These are phyloP conservation scores for Gonium pectorale DNA, from an alignment of 139 green algal species.

Conservation along the genomic window DNA sequence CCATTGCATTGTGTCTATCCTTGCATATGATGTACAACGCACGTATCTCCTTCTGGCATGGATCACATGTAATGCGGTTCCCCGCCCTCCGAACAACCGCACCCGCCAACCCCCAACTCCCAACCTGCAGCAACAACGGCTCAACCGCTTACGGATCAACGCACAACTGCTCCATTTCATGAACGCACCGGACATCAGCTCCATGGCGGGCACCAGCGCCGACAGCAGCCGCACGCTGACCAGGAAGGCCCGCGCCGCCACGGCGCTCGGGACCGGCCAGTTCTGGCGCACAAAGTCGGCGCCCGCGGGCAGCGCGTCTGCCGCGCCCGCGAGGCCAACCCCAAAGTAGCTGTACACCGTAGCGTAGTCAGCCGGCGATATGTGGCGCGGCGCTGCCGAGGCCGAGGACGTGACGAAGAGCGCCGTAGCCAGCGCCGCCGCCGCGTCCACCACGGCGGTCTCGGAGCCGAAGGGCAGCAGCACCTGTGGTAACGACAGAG, in stretches of 20 bases:
- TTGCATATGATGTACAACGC: too few species aligned
- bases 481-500: not conserved
- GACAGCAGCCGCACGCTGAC: not conserved
- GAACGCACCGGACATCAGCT: constrained; percentile 26
- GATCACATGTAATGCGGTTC: too few species aligned
- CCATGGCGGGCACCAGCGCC: not conserved
- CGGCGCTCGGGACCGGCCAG: not conserved
- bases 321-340: not conserved
- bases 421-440: not conserved
- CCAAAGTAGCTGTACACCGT: constrained; percentile 4
- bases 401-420: not conserved
- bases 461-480: not conserved
- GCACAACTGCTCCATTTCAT: too few species aligned
- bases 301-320: not conserved
- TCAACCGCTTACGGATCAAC: too few species aligned
- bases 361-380: not conserved
- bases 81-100: too few species aligned
- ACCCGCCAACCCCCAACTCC: too few species aligned
- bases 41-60: too few species aligned
- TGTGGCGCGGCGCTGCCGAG: not conserved
- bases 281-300: constrained; percentile 20
- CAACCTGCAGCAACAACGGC: too few species aligned
- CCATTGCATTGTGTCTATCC: too few species aligned
- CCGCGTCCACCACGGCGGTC: not conserved
- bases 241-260: not conserved